Conservation (phyloP, 1,139 yeast genomes). For the Yamadazyma triangularis region DNA sequence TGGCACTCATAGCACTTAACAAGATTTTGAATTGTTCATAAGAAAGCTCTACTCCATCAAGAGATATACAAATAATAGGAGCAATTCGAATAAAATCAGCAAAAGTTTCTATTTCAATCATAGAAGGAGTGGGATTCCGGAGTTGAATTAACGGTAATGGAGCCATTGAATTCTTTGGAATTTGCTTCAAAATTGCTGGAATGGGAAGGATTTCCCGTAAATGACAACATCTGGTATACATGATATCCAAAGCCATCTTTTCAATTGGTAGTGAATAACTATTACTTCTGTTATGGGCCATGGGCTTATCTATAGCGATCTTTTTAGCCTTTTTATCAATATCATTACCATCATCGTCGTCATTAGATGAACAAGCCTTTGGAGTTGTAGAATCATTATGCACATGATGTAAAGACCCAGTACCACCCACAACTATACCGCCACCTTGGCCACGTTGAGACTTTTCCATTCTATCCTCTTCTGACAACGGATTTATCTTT, state of each 20-base stretch:
- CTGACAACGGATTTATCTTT: conserved; percentile 55
- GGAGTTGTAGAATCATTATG: conserved; percentile 17
- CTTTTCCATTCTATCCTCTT: conserved; percentile 53
- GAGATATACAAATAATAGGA: conserved; percentile 60
- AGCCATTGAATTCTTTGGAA: conserved; percentile 65
- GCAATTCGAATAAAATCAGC: conserved; percentile 74
- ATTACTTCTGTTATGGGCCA: conserved; percentile 24
- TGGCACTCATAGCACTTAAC: conserved; percentile 56
- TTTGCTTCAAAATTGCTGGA: conserved; percentile 71
- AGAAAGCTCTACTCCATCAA: conserved; percentile 67
- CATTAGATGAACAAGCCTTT: conserved; percentile 6
- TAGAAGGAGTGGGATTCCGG: conserved; percentile 68
- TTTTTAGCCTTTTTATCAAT: conserved; percentile 28
- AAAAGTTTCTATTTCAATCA: conserved; percentile 69
- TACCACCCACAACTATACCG: conserved; percentile 80
- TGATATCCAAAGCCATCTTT: conserved; percentile 53
- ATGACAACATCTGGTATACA: conserved; percentile 76
- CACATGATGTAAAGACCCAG: conserved; percentile 57
- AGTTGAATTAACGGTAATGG: conserved; percentile 63
- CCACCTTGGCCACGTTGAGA: conserved; percentile 52
- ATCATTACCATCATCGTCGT: conserved; percentile 9
- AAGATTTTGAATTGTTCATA: conserved; percentile 61
- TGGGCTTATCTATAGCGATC: conserved; percentile 47
- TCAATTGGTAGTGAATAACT: conserved; percentile 33
- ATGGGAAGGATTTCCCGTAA: conserved; percentile 69